phyloP scores from a whole-genome alignment of 768 basidiomycete species.

The Stropharia rugosoannulata region DNA sequence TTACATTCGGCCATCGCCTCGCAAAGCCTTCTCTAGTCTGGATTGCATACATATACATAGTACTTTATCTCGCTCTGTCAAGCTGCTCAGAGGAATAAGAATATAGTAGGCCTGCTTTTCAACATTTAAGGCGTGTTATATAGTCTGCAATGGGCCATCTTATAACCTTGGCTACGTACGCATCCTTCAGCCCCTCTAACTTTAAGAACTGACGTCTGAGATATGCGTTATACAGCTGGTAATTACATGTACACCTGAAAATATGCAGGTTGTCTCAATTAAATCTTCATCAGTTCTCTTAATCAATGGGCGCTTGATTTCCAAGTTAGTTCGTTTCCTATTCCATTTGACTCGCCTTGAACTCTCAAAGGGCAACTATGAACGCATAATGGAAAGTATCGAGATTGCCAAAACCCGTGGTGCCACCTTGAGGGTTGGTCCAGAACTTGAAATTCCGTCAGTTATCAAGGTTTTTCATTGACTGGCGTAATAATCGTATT shows the following conservation, averaged over 20 bases:
- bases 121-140: not conserved
- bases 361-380: slow-evolving; percentile 76
- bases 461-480: slow-evolving; percentile 11
- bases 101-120: no score
- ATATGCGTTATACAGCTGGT: slow-evolving; percentile 30
- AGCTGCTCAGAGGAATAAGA: no score
- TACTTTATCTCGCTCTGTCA: no score
- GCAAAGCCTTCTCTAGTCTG: no score
- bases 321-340: slow-evolving; percentile 48
- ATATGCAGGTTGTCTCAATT: not conserved
- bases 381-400: slow-evolving; percentile 89
- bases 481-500: not conserved
- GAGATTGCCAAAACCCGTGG: slow-evolving; percentile 84
- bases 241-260: slow-evolving; percentile 3
- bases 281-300: slow-evolving; percentile 60
- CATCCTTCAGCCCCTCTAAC: not conserved
- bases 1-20: no score
- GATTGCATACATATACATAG: no score
- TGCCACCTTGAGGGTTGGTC: slow-evolving; percentile 90
- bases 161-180: slow-evolving; percentile 87
- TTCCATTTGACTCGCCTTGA: not conserved
- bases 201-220: not conserved
- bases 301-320: slow-evolving; percentile 99
- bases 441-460: slow-evolving; percentile 94
- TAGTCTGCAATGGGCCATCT: slow-evolving; percentile 69